phyloP scores from a whole-genome alignment of 768 basidiomycete species.

The Austroboletus eburneus region DNA sequence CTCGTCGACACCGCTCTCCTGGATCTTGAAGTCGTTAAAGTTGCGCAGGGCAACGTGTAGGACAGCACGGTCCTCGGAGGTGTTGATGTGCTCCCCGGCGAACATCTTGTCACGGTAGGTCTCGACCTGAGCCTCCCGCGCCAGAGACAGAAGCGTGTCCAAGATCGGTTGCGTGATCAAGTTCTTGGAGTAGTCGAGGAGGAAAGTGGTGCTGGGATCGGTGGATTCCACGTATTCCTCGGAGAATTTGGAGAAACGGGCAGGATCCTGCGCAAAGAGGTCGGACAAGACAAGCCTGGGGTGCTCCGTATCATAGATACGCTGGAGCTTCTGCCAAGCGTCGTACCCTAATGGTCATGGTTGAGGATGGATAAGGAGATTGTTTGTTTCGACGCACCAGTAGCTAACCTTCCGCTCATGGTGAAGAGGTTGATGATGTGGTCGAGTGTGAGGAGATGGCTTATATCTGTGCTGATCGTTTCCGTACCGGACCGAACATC shows the following conservation, averaged over 20 bases:
- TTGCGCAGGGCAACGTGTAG: constrained; percentile 91
- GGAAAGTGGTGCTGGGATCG: constrained; percentile 70
- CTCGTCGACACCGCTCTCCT: constrained; percentile 78
- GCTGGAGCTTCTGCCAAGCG: constrained; percentile 88
- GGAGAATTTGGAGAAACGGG: constrained; percentile 84
- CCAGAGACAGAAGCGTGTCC: constrained; percentile 70
- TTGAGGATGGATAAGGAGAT: background rate
- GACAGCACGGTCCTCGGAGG: constrained; percentile 95
- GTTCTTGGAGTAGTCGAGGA: constrained; percentile 98
- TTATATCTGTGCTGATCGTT: constrained; percentile 15
- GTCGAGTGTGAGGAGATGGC: constrained; percentile 3
- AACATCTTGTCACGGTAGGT: constrained; percentile 89
- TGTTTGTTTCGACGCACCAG: constrained; percentile 35
- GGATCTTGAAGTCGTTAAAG: constrained; percentile 71
- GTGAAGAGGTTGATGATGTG: constrained; percentile 8
- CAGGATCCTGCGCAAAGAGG: constrained; percentile 85
- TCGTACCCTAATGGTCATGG: constrained; percentile 59
- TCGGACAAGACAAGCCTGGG: constrained; percentile 81
- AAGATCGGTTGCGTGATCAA: constrained; percentile 85
- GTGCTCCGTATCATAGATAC: constrained; percentile 70
- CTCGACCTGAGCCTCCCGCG: constrained; percentile 84
- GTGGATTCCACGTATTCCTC: constrained; percentile 64
- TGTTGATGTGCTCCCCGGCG: constrained; percentile 95
- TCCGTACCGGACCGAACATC: background rate
- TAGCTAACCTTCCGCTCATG: constrained; percentile 65